A percentile compares a stretch with the other conserved stretches of the same genome.
These are phyloP conservation scores for Colletotrichum lini DNA, from an alignment of 2,329 filamentous ascomycete species.

Conservation along the genomic window DNA sequence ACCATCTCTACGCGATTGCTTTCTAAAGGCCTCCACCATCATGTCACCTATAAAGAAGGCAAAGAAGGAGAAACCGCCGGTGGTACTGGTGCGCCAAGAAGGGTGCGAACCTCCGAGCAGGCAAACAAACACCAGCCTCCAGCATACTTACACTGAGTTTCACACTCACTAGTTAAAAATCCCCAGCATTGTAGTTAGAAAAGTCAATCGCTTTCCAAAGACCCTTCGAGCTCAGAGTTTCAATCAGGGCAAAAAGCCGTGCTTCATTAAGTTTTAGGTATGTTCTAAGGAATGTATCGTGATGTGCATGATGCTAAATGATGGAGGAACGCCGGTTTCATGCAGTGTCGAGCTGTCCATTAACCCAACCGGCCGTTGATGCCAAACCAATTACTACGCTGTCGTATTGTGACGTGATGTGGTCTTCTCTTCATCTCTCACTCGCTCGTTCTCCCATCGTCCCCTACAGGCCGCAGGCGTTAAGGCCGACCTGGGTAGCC, in stretches of 20 bases:
- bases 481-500: conserved; percentile 59
- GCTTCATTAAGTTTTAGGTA: conserved; percentile 31
- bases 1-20: too few species aligned
- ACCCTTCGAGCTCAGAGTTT: not conserved
- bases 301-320: conserved; percentile 37
- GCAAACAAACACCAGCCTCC: too few species aligned
- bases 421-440: not conserved
- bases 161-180: too few species aligned
- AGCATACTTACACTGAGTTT: not conserved
- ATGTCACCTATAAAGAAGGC: too few species aligned
- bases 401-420: not conserved
- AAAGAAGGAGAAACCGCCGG: too few species aligned
- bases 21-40: too few species aligned
- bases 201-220: too few species aligned
- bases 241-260: conserved; percentile 10
- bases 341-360: conserved; percentile 16
- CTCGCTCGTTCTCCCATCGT: not conserved
- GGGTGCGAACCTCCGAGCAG: too few species aligned
- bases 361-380: conserved; percentile 7
- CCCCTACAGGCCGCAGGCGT: conserved; percentile 59
- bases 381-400: conserved; percentile 17
- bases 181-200: too few species aligned
- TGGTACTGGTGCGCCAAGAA: not conserved
- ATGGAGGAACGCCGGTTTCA: conserved; percentile 37
- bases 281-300: conserved; percentile 41